phyloP scores from a whole-genome alignment of 257 asterid species.

The Buddleja alternifolia region DNA sequence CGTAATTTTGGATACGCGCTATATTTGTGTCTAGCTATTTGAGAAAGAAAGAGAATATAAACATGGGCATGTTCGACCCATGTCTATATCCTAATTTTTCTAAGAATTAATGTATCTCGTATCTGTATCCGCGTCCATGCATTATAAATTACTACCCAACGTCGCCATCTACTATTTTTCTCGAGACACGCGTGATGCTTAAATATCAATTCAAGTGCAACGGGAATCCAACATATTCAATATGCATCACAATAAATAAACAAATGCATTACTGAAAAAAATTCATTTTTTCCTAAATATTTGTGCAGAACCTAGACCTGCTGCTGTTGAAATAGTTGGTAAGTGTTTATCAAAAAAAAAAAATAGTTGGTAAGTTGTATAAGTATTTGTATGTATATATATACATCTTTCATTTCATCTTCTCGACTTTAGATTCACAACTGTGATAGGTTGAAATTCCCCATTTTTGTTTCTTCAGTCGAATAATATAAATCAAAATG shows the following conservation, averaged over 20 bases:
- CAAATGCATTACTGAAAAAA: neutral
- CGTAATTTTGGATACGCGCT: too few species aligned
- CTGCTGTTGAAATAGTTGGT: slow-evolving; percentile 18
- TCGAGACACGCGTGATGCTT: slow-evolving; percentile 26
- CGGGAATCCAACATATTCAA: too few species aligned
- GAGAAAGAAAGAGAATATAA: too few species aligned
- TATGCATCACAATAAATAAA: neutral
- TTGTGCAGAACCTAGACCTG: slow-evolving; percentile 14
- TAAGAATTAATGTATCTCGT: too few species aligned
- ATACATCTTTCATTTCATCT: neutral
- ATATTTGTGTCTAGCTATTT: too few species aligned
- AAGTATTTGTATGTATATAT: too few species aligned
- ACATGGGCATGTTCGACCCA: too few species aligned
- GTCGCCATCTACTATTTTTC: neutral
- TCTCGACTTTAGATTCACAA: neutral
- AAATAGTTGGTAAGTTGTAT: slow-evolving; percentile 22
- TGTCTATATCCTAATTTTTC: too few species aligned
- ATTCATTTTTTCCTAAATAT: neutral
- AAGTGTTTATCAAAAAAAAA: too few species aligned
- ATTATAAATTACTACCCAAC: neutral
- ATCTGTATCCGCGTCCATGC: too few species aligned
- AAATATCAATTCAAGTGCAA: slow-evolving; percentile 2
- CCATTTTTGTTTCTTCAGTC: neutral
- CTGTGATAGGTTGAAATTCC: neutral
- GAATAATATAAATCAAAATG: slow-evolving; percentile 40